These are phyloP conservation scores for Umbelopsis vinacea DNA, from an alignment of 192 early-diverging fungal species.

Conservation along the genomic window DNA sequence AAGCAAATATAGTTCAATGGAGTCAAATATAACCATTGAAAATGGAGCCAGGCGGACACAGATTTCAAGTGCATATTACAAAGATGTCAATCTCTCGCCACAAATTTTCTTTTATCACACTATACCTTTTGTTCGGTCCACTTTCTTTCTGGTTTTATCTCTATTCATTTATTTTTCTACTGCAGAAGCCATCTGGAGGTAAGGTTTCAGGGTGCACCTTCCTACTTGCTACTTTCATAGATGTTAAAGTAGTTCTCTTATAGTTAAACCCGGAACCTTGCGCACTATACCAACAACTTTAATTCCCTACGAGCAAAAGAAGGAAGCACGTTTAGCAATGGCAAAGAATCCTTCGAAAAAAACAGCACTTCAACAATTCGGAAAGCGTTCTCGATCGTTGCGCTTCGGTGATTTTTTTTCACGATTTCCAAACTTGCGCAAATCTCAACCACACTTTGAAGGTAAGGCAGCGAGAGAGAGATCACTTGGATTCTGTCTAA, in stretches of 20 bases:
- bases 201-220: background rate
- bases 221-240: background rate
- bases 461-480: background rate
- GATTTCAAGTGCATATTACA: conserved; percentile 8
- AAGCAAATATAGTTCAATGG: background rate
- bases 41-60: background rate
- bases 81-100: background rate
- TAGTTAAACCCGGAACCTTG: background rate
- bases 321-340: background rate
- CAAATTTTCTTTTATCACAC: background rate
- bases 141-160: background rate
- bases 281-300: background rate
- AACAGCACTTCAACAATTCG: background rate
- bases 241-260: background rate
- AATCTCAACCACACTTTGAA: conserved; percentile 13
- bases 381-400: background rate
- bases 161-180: background rate
- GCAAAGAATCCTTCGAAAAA: background rate
- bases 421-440: background rate
- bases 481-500: background rate
- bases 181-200: background rate
- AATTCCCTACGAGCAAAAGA: background rate
- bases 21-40: background rate
- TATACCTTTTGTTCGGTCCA: background rate
- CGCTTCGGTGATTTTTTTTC: conserved; percentile 15